Evolutionary conservation across 352 stramenopile genomes (phyloP), one percentile per base, ranked within the genome.

Genomic region (Phytopythium litorale): DNA sequence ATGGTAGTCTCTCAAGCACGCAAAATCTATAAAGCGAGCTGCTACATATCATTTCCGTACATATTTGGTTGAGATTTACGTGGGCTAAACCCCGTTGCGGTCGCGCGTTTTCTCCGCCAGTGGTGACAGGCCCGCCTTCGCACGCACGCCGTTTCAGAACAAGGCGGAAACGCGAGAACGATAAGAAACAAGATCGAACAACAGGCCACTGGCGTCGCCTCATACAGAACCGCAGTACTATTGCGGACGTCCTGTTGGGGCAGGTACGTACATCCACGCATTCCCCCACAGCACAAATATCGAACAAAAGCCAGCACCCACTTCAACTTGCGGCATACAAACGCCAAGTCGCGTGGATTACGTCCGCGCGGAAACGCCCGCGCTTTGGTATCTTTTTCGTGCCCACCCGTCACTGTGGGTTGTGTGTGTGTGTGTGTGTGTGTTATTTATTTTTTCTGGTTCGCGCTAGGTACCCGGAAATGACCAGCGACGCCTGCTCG

Each of bases 301-400:
- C 45, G 45, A 51, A 32, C 25, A 51, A 51, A n/a, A 51, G 45
- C 21, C n/a, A n/a, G 25, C 32, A 8, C 45, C 21, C 21, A 32
- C 45, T 51, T 51, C 45, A 51, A 51, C 45, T 51, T 51, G 45
- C 12, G 8, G n/a, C 45, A 30, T 50, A 28, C 43, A 50, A 50
- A 50, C 7, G 11, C 18, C 18, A 18, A 50, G 43, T 28, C n/a
- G 43, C 19, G 13, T 19, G 8, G 19, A n/a, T 50, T 50, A 11
- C 43, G 0, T n/a, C 35, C 35, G 35, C 35, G 9, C 35, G 2
- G 35, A 16, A 40, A 40, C 35, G 35, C 35, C 35, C 12, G 2
- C 35, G 35, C 8, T 40, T 40, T 16, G 12, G 35, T 11, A 40
- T 40, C 35, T 30, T 51, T 30, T 30, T 23, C 18, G 1, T 16